Percentiles rank a stretch among this genome's conserved stretches.
Evolutionary conservation across 495 filamentous ascomycete genomes (phyloP).

Genomic region (Aspergillus incahuasiensis): DNA sequence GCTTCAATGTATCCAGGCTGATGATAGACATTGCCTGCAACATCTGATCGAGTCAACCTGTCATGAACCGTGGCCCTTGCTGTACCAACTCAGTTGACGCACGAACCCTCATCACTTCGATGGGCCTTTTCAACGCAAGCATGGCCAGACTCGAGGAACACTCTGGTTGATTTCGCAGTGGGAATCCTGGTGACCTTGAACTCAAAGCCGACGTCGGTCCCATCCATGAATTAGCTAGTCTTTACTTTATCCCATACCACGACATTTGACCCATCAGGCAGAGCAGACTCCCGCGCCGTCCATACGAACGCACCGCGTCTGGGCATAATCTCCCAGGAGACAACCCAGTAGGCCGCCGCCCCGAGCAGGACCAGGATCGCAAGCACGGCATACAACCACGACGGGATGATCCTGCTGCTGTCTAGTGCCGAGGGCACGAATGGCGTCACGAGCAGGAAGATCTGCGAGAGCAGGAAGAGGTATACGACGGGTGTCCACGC

Average conservation of each 20-base stretch:
- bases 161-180: no score
- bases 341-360: constrained; percentile 30
- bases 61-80: no score
- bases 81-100: no score
- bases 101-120: no score
- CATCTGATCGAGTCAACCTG: no score
- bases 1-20: no score
- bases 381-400: constrained; percentile 35
- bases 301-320: constrained; percentile 1
- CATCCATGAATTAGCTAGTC: no score
- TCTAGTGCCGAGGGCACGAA: constrained; percentile 26
- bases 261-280: not conserved
- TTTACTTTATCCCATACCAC: constrained; percentile 13
- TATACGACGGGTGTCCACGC: constrained; percentile 46
- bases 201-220: no score
- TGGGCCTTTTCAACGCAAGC: no score
- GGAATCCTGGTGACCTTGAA: no score
- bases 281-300: constrained; percentile 3
- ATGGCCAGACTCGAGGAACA: no score
- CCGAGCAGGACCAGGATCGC: constrained; percentile 27
- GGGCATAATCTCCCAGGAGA: constrained; percentile 6
- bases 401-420: constrained; percentile 29
- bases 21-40: no score
- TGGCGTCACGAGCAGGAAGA: constrained; percentile 35
- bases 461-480: constrained; percentile 34